Evolutionary conservation across 345 rosid species (phyloP), one percentile per base, ranked within the genome.

Genomic region (Orychophragmus violaceus): DNA sequence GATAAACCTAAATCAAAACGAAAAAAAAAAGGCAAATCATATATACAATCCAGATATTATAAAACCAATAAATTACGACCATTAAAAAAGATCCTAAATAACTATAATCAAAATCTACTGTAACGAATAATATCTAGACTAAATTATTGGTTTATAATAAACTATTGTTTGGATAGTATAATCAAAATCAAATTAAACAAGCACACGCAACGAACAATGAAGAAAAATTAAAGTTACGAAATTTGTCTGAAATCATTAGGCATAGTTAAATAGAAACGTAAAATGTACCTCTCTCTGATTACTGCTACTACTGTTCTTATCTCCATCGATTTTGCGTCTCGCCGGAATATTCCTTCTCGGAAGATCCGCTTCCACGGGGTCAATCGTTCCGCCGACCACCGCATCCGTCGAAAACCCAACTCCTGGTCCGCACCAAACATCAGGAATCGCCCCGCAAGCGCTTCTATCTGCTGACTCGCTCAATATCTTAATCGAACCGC

Each of bases 341-440:
- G 76, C 74, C 65, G 84, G 48, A 51, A 58, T 62, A 76, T 82
- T 85, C 74, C 95, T 85, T 61, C 92, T 76, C 4, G 84, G 77
- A 60, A 55, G 69, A 35, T 55, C 59, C 12, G 72, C 10, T 3
- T 82, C 89, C 42, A 79, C 90, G 35, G 85, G 63, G 55, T 85
- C 89, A 56, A 85, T 76, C 2, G 90, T 81, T 32, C 80, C 95
- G 28, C 45, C 17, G 21, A 70, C 64, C 60, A 84, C 90, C 18
- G 85, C 87, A 78, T 90, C 97, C 0, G 90, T 78, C 1, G 91
- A 84, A 27, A 88, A 87, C 58, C 92, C 97, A 68, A 90, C 79
- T 45, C 97, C 98, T 12, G 96, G 97, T 5, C 91, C 96, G 49
- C 97, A 93, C 96, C 98, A 89, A 3, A 86, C 96, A 71, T 87